Evolutionary conservation across 2,329 filamentous ascomycete genomes (phyloP).

Genomic region (Hypoxylon rubiginosum): DNA sequence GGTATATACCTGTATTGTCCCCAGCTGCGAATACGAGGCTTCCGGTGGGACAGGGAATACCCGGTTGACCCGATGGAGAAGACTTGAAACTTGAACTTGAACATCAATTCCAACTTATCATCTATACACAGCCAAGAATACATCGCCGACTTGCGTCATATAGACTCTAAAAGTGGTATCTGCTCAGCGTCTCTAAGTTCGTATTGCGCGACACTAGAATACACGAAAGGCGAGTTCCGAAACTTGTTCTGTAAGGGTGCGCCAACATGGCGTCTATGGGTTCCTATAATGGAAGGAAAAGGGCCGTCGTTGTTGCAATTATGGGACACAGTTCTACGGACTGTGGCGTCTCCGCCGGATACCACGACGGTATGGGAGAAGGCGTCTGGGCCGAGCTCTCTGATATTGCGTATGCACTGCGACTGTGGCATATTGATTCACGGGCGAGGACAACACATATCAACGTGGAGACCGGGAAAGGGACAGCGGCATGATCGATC

Average conservation of each 20-base stretch:
- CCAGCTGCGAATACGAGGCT: slow-evolving; percentile 29
- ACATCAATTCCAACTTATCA: slow-evolving; percentile 6
- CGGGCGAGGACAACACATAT: slow-evolving; percentile 16
- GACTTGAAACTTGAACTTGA: not conserved
- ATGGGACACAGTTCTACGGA: slow-evolving; percentile 1
- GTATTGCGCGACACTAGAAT: not conserved
- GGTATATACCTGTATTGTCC: slow-evolving; percentile 10
- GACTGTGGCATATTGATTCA: slow-evolving; percentile 15
- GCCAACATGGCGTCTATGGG: slow-evolving; percentile 9
- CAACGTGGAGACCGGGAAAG: not conserved
- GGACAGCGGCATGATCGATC: slow-evolving; percentile 7
- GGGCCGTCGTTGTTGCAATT: not conserved
- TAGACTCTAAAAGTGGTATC: slow-evolving; percentile 4
- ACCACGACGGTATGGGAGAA: not conserved
- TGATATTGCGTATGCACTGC: not conserved
- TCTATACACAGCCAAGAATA: slow-evolving; percentile 15
- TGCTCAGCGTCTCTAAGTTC: slow-evolving; percentile 10
- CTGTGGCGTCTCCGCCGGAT: slow-evolving; percentile 8
- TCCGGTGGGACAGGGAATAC: slow-evolving; percentile 24
- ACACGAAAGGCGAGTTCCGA: slow-evolving; percentile 6
- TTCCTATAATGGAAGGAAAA: not conserved
- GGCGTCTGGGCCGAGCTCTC: not conserved
- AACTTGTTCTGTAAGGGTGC: not conserved
- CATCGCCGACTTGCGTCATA: slow-evolving; percentile 21
- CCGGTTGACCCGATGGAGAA: slow-evolving; percentile 6